Evolutionary conservation across 345 rosid species (phyloP), one percentile per base, ranked within the genome.

Genomic region (Gossypium longicalyx): DNA sequence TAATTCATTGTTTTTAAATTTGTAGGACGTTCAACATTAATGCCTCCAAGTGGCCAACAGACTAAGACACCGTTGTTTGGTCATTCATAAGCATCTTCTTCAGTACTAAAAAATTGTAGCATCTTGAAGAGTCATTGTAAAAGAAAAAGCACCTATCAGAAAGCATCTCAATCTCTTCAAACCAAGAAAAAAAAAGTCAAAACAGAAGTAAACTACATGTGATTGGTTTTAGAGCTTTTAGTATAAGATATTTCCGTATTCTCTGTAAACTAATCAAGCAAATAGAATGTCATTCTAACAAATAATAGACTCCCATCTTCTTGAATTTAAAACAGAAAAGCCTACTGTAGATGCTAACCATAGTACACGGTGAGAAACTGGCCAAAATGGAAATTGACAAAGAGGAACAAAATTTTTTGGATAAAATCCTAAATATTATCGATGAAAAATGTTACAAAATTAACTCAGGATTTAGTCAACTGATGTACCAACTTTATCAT

Each of bases 1-100:
- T 59, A 41, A 49, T 29, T 11, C 76, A 60, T 64, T 72, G 9
- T 22, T 76, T 44, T 45, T 67, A 64, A 64, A 22, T 77, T 57
- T 51, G 52, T 38, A 51, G 65, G 63, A 54, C 63, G 38, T 48
- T 75, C 63, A 52, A 71, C 12, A 67, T 19, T 15, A 48, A 48
- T 58, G 13, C 34, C 57, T 29, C 29, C 15, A 9, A 34, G 12
- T 17, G 48, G 45, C 17, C 68, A 17, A 9, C 13, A 38, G 23
- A 2, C 68, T 63, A 38, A 3, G 12, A 38, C 23, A 1, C 68
- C 13, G 41, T 17, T 63, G 68, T 17, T n/a, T 17, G 38, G 12
- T 9, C 22, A 38, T 41, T 63, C 48, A 63, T 38, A 41, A 61
- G 44, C 19, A 61, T 41, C 11, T 27, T 27, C 29, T 61, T 61